phyloP scores from a whole-genome alignment of 2,329 filamentous ascomycete species.

The Cercospora citrullina region DNA sequence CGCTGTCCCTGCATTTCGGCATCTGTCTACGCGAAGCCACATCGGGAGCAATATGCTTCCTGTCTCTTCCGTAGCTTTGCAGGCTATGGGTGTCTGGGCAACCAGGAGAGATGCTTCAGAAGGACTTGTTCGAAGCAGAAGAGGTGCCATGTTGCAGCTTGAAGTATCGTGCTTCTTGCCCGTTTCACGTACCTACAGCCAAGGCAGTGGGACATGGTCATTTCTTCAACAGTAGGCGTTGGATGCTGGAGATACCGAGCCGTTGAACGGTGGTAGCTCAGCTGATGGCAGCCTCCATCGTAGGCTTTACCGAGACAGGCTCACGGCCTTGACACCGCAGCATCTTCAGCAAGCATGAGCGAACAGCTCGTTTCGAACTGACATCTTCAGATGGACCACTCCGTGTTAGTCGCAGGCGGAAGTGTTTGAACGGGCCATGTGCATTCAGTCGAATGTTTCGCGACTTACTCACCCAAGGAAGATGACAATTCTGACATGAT shows the following conservation, averaged over 20 bases:
- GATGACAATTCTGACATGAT: too few species aligned
- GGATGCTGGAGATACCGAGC: not conserved
- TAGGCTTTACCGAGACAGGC: not conserved
- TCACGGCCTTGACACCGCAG: not conserved
- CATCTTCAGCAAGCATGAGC: too few species aligned
- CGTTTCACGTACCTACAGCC: not conserved
- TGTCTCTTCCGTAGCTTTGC: not conserved
- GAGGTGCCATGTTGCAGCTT: not conserved
- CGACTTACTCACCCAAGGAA: too few species aligned
- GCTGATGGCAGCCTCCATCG: not conserved
- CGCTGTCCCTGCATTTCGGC: conserved; percentile 1
- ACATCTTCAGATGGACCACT: too few species aligned
- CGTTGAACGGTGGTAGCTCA: not conserved
- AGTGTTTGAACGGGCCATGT: too few species aligned
- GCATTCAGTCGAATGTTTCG: too few species aligned
- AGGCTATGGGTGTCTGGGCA: not conserved
- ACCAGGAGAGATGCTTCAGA: not conserved
- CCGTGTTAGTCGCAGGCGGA: too few species aligned
- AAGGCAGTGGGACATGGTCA: not conserved
- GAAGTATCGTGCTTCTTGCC: not conserved
- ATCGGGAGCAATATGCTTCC: not conserved
- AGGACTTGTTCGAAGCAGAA: not conserved
- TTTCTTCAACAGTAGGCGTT: not conserved
- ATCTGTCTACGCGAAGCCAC: not conserved
- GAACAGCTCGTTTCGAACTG: too few species aligned